Conservation (phyloP, 139 green algal species). For the Coelastrella sp. region DNA sequence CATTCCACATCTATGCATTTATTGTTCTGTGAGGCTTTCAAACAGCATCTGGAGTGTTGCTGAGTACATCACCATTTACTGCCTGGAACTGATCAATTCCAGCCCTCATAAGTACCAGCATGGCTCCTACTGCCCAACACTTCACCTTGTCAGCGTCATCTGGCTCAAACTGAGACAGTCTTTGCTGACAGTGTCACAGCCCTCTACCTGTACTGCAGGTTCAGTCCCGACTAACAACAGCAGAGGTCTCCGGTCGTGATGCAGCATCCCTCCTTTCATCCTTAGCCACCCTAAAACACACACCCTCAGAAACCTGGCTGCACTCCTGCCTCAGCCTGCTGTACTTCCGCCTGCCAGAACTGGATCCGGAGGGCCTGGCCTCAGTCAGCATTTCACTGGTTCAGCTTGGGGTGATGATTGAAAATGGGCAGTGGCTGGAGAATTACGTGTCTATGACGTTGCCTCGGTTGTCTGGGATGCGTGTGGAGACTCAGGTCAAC, state of each 20-base stretch:
- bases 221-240: not conserved
- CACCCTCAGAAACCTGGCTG: slow-evolving; percentile 29
- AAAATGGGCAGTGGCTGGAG: slow-evolving; percentile 18
- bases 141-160: no score
- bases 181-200: not conserved
- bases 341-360: not conserved
- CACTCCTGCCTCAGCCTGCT: slow-evolving; percentile 21
- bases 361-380: slow-evolving; percentile 14
- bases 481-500: not conserved
- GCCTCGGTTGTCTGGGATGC: slow-evolving; percentile 1
- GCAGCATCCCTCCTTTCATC: slow-evolving; percentile 8
- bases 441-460: slow-evolving; percentile 11
- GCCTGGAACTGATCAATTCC: no score
- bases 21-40: no score
- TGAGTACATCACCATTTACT: no score
- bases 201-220: not conserved
- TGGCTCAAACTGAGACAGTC: no score
- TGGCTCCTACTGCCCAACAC: no score
- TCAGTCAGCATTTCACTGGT: not conserved
- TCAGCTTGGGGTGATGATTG: not conserved
- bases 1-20: no score
- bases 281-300: slow-evolving; percentile 9
- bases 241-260: slow-evolving; percentile 3
- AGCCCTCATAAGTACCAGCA: no score
- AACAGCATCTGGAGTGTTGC: no score